These are phyloP conservation scores for Myxozyma neotropica DNA, from an alignment of 805 yeast genomes.

Conservation along the genomic window DNA sequence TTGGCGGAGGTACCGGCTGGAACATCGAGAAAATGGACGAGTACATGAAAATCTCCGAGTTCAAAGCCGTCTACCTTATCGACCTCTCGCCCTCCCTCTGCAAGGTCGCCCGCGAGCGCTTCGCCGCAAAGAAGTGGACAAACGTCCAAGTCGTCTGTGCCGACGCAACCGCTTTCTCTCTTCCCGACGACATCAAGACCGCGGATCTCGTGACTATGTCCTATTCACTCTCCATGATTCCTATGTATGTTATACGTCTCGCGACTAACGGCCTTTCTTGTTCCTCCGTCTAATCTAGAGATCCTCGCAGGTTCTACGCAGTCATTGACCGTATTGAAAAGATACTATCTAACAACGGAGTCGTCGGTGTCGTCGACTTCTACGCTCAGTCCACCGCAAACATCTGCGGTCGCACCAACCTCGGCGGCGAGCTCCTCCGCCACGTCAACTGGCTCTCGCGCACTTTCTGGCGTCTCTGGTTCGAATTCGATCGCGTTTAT, in stretches of 20 bases:
- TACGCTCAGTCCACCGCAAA: slow-evolving; percentile 73
- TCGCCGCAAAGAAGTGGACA: slow-evolving; percentile 51
- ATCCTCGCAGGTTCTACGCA: slow-evolving; percentile 50
- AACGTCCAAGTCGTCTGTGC: slow-evolving; percentile 71
- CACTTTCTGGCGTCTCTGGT: slow-evolving; percentile 87
- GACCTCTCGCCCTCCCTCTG: slow-evolving; percentile 79
- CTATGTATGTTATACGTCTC: slow-evolving; percentile 51
- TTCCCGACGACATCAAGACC: slow-evolving; percentile 43
- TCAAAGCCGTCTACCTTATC: slow-evolving; percentile 68
- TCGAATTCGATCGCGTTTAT: slow-evolving; percentile 78
- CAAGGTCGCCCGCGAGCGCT: slow-evolving; percentile 66
- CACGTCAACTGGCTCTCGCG: slow-evolving; percentile 76
- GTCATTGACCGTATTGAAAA: slow-evolving; percentile 68
- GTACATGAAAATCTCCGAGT: slow-evolving; percentile 49
- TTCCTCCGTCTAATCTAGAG: background rate
- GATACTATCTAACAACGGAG: slow-evolving; percentile 57
- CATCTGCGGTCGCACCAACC: slow-evolving; percentile 66
- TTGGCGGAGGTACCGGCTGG: slow-evolving; percentile 87
- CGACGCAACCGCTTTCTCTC: slow-evolving; percentile 72
- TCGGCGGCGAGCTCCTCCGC: slow-evolving; percentile 73
- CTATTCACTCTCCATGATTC: slow-evolving; percentile 83
- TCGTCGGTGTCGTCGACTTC: slow-evolving; percentile 74
- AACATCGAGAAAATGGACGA: slow-evolving; percentile 75
- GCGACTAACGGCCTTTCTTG: background rate
- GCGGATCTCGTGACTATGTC: slow-evolving; percentile 81